These are phyloP conservation scores for Botryotinia narcissicola DNA, from an alignment of 2,329 filamentous ascomycete species.

Conservation along the genomic window DNA sequence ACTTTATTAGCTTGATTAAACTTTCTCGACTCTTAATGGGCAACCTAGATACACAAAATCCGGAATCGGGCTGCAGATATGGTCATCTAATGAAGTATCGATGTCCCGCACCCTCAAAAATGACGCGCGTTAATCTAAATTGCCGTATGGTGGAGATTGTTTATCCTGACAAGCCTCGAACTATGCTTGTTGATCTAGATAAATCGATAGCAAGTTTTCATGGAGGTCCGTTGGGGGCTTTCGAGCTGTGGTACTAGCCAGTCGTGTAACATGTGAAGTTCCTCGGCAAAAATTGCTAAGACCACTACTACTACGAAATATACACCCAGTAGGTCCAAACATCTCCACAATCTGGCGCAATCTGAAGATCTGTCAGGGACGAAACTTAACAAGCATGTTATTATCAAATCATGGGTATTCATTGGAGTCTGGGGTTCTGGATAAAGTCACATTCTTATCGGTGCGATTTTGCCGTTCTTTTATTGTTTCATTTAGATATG, in stretches of 20 bases:
- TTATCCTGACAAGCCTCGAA: not conserved
- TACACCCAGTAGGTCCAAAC: not conserved
- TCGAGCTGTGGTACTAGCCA: not conserved
- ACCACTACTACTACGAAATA: not conserved
- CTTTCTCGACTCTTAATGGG: not conserved
- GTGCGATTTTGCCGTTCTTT: slow-evolving; percentile 1
- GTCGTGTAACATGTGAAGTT: not conserved
- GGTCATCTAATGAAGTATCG: not conserved
- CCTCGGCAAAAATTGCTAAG: not conserved
- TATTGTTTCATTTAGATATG: not conserved
- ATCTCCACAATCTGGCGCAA: not conserved
- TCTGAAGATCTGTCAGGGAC: not conserved
- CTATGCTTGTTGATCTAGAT: not conserved
- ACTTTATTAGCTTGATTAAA: too few relatives aligned
- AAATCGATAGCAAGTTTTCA: not conserved
- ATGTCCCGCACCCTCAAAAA: not conserved
- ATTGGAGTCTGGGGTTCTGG: not conserved
- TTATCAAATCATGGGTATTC: not conserved
- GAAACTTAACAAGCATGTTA: not conserved
- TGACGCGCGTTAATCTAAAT: not conserved
- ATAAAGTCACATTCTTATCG: not conserved
- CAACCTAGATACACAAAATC: not conserved
- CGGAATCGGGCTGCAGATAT: not conserved
- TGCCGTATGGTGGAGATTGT: not conserved
- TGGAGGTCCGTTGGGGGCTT: not conserved